phyloP scores from a whole-genome alignment of 2,329 filamentous ascomycete genomes.

The Microsporum canis region DNA sequence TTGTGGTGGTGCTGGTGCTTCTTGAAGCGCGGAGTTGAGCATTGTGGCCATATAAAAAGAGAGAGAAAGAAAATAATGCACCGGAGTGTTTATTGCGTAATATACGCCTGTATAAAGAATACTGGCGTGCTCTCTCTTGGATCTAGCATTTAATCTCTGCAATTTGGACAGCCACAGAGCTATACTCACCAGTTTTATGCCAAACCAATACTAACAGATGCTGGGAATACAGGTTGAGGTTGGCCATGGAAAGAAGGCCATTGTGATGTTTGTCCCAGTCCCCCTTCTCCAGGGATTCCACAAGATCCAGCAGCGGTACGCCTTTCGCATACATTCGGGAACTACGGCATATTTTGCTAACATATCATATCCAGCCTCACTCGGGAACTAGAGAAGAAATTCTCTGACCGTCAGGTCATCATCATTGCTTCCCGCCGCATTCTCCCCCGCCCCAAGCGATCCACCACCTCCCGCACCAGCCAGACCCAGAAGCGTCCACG shows the following conservation, averaged over 20 bases:
- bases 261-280: conserved; percentile 99
- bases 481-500: conserved; percentile 98
- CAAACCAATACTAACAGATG: background rate
- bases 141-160: background rate
- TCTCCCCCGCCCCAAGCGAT: conserved; percentile 95
- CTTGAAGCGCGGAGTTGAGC: background rate
- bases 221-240: conserved; percentile 70
- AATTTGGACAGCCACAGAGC: background rate
- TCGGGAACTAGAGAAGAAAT: conserved; percentile 99
- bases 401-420: conserved; percentile 99
- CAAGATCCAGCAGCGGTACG: conserved; percentile 99
- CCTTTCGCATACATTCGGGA: conserved; percentile 15
- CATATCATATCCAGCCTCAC: conserved; percentile 59
- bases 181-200: background rate
- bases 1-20: background rate
- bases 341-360: background rate
- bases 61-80: background rate
- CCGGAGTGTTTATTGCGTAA: background rate
- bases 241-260: conserved; percentile 99
- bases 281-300: conserved; percentile 97
- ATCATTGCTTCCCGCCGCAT: conserved; percentile 99
- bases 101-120: background rate
- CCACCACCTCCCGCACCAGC: conserved; percentile 86
- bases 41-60: background rate
- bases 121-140: background rate